Evolutionary conservation across 2,329 filamentous ascomycete genomes (phyloP).

Genomic region (Exophiala xenobiotica): DNA sequence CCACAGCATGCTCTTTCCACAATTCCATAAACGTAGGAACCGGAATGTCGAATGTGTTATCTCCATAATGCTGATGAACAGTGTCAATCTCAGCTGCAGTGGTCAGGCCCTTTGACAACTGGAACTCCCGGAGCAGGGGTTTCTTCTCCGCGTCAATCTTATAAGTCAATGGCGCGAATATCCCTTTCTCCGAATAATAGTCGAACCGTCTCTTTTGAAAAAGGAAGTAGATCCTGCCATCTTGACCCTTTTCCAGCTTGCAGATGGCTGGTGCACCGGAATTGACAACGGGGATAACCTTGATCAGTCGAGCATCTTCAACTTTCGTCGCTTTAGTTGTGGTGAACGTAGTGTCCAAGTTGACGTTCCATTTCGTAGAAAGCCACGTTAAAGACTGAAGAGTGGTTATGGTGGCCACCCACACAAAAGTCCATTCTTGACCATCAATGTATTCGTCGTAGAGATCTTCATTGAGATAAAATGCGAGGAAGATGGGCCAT

Average conservation of each 20-base stretch:
- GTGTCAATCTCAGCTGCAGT: constrained; percentile 73
- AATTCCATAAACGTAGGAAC: constrained; percentile 93
- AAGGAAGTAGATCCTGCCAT: constrained; percentile 78
- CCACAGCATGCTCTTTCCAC: constrained; percentile 97
- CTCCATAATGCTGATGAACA: constrained; percentile 88
- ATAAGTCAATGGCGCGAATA: constrained; percentile 81
- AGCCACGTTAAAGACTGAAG: constrained; percentile 88
- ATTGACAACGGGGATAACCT: constrained; percentile 86
- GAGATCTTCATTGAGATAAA: constrained; percentile 77
- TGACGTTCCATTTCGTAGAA: constrained; percentile 96
- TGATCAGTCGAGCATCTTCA: constrained; percentile 78
- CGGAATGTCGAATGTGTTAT: constrained; percentile 96
- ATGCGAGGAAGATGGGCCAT: constrained; percentile 88
- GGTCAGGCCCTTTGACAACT: constrained; percentile 72
- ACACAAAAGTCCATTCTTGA: constrained; percentile 98
- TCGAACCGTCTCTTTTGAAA: constrained; percentile 98
- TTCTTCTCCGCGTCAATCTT: constrained; percentile 82
- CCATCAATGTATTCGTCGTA: constrained; percentile 90
- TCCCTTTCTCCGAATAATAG: constrained; percentile 67
- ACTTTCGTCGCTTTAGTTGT: constrained; percentile 68
- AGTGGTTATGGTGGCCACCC: constrained; percentile 83
- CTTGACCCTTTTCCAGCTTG: constrained; percentile 71
- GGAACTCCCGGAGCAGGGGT: constrained; percentile 74
- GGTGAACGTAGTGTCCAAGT: constrained; percentile 78
- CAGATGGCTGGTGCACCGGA: constrained; percentile 89